Evolutionary conservation across 805 yeast genomes (phyloP).

Genomic region (Candida ipomoeae): DNA sequence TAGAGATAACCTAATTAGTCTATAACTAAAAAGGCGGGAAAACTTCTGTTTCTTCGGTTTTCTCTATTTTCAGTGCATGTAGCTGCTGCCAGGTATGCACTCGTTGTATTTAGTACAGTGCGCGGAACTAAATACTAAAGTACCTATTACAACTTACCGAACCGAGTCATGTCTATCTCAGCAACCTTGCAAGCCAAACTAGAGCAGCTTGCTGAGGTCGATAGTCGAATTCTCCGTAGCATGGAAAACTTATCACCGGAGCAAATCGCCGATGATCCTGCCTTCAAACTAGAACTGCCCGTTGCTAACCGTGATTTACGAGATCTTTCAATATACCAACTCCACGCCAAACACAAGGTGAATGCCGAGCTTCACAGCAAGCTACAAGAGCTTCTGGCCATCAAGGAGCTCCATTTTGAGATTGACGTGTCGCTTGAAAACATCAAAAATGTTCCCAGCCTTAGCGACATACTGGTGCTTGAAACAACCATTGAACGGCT

Average conservation of each 20-base stretch:
- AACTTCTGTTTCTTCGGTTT: not conserved
- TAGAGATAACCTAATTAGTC: not conserved
- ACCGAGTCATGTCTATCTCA: slow-evolving; percentile 10
- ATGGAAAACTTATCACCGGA: not conserved
- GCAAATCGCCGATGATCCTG: slow-evolving; percentile 2
- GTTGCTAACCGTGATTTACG: slow-evolving; percentile 1
- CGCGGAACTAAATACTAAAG: slow-evolving; percentile 1
- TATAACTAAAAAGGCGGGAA: not conserved
- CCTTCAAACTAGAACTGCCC: slow-evolving; percentile 1
- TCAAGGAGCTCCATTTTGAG: slow-evolving; percentile 25
- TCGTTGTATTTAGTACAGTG: not conserved
- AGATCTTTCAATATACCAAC: slow-evolving; percentile 11
- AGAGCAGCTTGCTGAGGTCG: not conserved
- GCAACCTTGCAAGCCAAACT: slow-evolving; percentile 4
- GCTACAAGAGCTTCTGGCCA: slow-evolving; percentile 26
- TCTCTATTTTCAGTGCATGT: not conserved
- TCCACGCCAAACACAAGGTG: slow-evolving; percentile 14
- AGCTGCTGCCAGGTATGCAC: not conserved
- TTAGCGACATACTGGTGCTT: not conserved
- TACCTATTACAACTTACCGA: not conserved
- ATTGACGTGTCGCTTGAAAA: slow-evolving; percentile 16
- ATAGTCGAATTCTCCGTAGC: not conserved
- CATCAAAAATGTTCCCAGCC: slow-evolving; percentile 4
- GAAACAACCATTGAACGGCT: slow-evolving; percentile 15
- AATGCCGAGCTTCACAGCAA: slow-evolving; percentile 10